Evolutionary conservation across 306 rosid species (phyloP), one percentile per base, ranked within the genome.

Genomic region (Hippophae tibetana): DNA sequence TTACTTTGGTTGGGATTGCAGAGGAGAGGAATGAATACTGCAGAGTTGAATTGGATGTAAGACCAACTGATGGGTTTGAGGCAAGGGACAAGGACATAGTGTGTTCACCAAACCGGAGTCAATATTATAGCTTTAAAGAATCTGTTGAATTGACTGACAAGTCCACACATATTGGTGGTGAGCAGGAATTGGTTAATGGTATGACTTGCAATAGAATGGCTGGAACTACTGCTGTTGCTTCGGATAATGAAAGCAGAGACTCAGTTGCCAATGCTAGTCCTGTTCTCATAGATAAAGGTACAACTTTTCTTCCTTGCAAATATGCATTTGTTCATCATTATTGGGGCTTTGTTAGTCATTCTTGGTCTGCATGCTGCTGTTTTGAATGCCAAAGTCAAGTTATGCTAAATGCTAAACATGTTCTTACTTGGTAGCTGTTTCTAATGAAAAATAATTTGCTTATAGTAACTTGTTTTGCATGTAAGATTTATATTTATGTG

Each of bases 131-230:
- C 62, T 58, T 45, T 10, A 23, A 44, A 9, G 58, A 43, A 53
- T 11, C 61, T 50, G 44, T 45, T 43, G 73, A 47, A 23, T 52
- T 41, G 46, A 52, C 38, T 52, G 55, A 23, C 48, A 64, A 43
- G 59, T 65, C 67, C 23, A 42, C 42, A 18, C n/a, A 70, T 69
- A 42, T 18, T 68, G 65, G 42, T 26, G 72, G 45, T 43, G 61
- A 40, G 18, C 61, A 52, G 18, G 55, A 9, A 65, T 31, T 52
- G 52, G 60, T 8, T 12, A 74, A 9, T 26, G 60, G 57, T 60
- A 59, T 25, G 64, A 68, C 43, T 44, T 8, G 54, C 9, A 63
- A 71, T 23, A 55, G 60, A 61, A 54, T 38, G 57, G 79, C 57
- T 43, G 69, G 47, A 54, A 69, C 49, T 42, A 52, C 49, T 42